Evolutionary conservation across 2,329 filamentous ascomycete species (phyloP).

Genomic region (Scopulariopsis brevicaulis): DNA sequence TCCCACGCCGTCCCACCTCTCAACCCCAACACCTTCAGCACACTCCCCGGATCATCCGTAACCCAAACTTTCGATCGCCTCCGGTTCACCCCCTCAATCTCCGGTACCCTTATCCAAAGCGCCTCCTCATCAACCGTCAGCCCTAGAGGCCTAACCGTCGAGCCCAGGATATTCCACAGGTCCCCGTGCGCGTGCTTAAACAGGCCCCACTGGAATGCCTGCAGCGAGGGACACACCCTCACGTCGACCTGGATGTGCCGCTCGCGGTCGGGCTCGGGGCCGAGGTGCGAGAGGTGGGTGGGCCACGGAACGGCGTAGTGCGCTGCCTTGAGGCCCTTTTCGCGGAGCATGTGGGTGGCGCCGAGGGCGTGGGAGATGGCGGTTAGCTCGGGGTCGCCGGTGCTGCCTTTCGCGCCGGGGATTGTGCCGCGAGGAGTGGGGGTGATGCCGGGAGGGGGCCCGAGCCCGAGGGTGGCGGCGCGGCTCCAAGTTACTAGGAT

Average conservation of each 20-base stretch:
- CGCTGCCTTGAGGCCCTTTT: constrained; percentile 15
- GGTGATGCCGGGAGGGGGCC: background rate
- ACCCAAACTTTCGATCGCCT: constrained; percentile 49
- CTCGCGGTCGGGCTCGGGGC: background rate
- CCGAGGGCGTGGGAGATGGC: constrained; percentile 22
- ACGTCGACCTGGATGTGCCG: constrained; percentile 59
- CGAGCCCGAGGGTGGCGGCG: background rate
- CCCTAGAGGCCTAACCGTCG: constrained; percentile 51
- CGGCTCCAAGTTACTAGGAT: constrained; percentile 41
- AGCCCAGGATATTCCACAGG: constrained; percentile 52
- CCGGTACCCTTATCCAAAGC: constrained; percentile 53
- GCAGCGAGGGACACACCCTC: constrained; percentile 31
- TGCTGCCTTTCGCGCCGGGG: background rate
- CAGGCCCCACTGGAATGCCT: constrained; percentile 45
- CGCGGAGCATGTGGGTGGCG: constrained; percentile 26
- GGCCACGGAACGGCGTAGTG: constrained; percentile 49
- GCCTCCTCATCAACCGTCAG: constrained; percentile 54
- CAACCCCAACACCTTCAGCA: constrained; percentile 55
- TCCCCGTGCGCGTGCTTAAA: constrained; percentile 68
- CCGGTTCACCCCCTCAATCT: constrained; percentile 50
- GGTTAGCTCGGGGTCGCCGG: constrained; percentile 17
- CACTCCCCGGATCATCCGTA: constrained; percentile 39
- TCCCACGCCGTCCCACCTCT: constrained; percentile 32
- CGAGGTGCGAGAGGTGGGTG: constrained; percentile 6
- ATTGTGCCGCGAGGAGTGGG: too few relatives aligned